Base-by-base conservation (phyloP, 2,329 filamentous ascomycete genomes). In the Diplodia mutila region DNA sequence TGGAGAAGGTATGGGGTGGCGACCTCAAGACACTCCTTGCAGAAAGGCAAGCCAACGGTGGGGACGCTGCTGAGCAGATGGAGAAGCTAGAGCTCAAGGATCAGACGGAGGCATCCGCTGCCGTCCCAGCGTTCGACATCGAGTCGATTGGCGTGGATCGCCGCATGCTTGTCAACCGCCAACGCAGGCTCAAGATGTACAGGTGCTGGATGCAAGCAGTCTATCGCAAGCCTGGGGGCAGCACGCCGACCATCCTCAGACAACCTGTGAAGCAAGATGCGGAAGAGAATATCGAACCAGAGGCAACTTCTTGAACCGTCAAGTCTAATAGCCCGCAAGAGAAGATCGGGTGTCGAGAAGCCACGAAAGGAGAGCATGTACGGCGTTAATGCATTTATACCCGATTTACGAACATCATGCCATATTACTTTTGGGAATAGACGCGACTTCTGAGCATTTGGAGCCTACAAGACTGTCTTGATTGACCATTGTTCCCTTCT, bases 141-240 rank as follows among this genome's bases (percentile, higher is more conserved):
- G 82, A 91, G 67, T 87, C 95, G 55, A 85, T 98, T 42, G 95
- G 90, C 29, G 86, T 94, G 66, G 95, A 99, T 77, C 89, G 93
- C 71, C 89, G 95, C 69, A 85, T 99, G 83, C 85, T 99, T 66
- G 93, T 99, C 67, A 99, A 99, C 78, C 88, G 95, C 71, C 92
- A 94, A 66, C 87, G 90, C 75, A 91, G 93, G 80, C 84, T 97
- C 59, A 99, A 98, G 82, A 99, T 99, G 95, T 98, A 98, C 80
- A 89, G 95, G 69, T 98, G 94, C 83, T 99, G 95, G 93, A 87
- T 96, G 77, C 92, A 96, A 79, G 92, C 91, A 34, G 87, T 89
- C 4, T 96, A 95, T 78, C 87, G 85, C 74, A 94, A 94, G 81
- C 77, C 80, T 11, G 76, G 76, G 18, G 66, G 57, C 16, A 63